Conservation (phyloP, 73 alveolate species). For the Stentor coeruleus region DNA sequence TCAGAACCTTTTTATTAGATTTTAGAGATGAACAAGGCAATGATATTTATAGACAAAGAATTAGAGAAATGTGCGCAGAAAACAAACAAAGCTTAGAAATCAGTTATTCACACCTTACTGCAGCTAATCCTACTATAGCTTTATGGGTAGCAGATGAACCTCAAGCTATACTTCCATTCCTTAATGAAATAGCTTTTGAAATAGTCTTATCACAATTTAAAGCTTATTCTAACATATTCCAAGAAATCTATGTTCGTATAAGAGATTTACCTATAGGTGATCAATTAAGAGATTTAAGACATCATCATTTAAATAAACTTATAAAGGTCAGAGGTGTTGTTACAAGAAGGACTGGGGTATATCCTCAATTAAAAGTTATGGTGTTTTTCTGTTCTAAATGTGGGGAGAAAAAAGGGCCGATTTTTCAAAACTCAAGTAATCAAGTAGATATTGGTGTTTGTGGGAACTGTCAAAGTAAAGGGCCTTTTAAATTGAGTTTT, state of each 20-base stretch:
- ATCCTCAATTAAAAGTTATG: constrained; percentile 87
- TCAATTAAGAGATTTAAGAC: constrained; percentile 87
- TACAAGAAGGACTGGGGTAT: constrained; percentile 96
- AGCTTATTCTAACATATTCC: constrained; percentile 84
- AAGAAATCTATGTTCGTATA: constrained; percentile 92
- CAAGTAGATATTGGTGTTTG: constrained; percentile 84
- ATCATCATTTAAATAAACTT: constrained; percentile 92
- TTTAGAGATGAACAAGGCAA: constrained; percentile 64
- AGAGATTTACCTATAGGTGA: constrained; percentile 89
- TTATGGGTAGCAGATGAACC: constrained; percentile 98
- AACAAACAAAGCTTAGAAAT: constrained; percentile 89
- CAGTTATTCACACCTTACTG: constrained; percentile 66
- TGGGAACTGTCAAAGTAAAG: constrained; percentile 90
- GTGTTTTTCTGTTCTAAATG: constrained; percentile 91
- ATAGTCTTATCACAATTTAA: constrained; percentile 83
- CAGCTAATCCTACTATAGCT: constrained; percentile 77
- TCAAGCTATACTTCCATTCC: constrained; percentile 75
- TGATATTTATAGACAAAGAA: constrained; percentile 80
- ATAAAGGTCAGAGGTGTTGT: constrained; percentile 96
- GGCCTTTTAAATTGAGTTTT: constrained; percentile 89
- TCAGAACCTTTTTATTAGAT: constrained; percentile 62
- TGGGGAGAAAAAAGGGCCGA: constrained; percentile 96
- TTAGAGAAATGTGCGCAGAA: constrained; percentile 90
- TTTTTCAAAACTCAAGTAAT: constrained; percentile 76
- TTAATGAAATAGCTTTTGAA: constrained; percentile 93